These are phyloP conservation scores for Whalleya microplaca DNA, from an alignment of 2,329 filamentous ascomycete genomes.

Conservation along the genomic window DNA sequence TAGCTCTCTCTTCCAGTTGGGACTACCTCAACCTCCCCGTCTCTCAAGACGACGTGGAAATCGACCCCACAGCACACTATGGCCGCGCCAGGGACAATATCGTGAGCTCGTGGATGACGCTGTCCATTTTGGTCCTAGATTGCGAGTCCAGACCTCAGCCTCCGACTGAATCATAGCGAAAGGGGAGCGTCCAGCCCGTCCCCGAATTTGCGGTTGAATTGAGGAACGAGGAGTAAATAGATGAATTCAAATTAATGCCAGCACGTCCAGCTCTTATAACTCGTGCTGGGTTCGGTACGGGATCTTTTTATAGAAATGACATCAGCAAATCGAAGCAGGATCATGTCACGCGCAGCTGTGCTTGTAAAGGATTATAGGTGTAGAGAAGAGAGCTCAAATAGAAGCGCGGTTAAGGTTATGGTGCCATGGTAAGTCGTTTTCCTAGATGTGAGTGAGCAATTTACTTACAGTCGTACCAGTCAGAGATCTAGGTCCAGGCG, in stretches of 20 bases:
- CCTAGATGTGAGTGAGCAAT: slow-evolving; percentile 11
- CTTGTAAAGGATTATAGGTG: slow-evolving; percentile 7
- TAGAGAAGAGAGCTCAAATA: neutral
- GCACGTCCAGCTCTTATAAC: slow-evolving; percentile 35
- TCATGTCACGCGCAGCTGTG: slow-evolving; percentile 17
- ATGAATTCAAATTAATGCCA: slow-evolving; percentile 48
- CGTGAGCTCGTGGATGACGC: slow-evolving; percentile 8
- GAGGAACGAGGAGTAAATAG: slow-evolving; percentile 39
- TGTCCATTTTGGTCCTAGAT: slow-evolving; percentile 23
- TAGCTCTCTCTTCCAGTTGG: neutral
- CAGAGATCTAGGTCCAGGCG: slow-evolving; percentile 29
- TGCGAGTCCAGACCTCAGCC: slow-evolving; percentile 28
- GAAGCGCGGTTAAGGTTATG: neutral
- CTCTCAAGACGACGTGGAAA: slow-evolving; percentile 4
- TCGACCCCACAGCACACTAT: slow-evolving; percentile 1
- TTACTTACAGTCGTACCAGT: slow-evolving; percentile 13
- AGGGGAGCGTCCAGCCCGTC: slow-evolving; percentile 31
- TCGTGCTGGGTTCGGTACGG: slow-evolving; percentile 19
- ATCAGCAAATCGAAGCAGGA: slow-evolving; percentile 23
- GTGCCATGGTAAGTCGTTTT: neutral
- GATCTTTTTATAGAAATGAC: slow-evolving; percentile 35
- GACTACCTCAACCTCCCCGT: neutral
- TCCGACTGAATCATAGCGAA: slow-evolving; percentile 22
- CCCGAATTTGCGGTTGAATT: slow-evolving; percentile 49
- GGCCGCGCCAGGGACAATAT: slow-evolving; percentile 21